These are phyloP conservation scores for Xylaria sp. DNA, from an alignment of 2,329 filamentous ascomycete genomes.

Conservation along the genomic window DNA sequence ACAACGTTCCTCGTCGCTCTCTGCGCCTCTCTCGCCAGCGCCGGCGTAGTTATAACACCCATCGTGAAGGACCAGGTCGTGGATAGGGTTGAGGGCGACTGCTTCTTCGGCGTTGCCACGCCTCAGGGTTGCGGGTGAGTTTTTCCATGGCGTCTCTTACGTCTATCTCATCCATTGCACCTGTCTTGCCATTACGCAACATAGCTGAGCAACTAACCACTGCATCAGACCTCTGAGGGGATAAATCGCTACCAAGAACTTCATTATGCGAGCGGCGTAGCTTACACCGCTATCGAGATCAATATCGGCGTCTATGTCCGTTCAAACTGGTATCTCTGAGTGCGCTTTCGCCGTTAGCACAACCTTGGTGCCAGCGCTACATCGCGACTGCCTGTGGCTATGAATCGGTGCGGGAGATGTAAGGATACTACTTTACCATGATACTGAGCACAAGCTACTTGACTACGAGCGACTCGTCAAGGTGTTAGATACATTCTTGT, in stretches of 20 bases:
- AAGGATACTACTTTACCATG: not conserved
- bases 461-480: not conserved
- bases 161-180: not conserved
- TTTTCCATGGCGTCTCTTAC: too few relatives aligned
- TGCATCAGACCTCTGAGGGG: constrained; percentile 20
- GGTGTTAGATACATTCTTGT: not conserved
- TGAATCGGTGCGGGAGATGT: not conserved
- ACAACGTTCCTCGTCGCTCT: constrained; percentile 56
- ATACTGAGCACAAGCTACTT: not conserved
- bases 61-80: constrained; percentile 63
- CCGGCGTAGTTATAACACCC: constrained; percentile 66
- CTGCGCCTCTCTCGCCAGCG: constrained; percentile 59
- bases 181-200: not conserved
- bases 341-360: not conserved
- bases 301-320: not conserved
- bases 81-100: constrained; percentile 59
- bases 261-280: not conserved
- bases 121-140: constrained; percentile 67
- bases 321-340: too few relatives aligned
- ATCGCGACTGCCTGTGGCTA: not conserved
- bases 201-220: not conserved
- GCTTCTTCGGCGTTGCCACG: constrained; percentile 66
- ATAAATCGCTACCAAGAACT: constrained; percentile 1
- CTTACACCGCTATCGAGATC: not conserved
- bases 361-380: not conserved